Evolutionary conservation across 169 alveolate species (phyloP), one percentile per base, ranked within the genome.

Genomic region (Eimeria necatrix): DNA sequence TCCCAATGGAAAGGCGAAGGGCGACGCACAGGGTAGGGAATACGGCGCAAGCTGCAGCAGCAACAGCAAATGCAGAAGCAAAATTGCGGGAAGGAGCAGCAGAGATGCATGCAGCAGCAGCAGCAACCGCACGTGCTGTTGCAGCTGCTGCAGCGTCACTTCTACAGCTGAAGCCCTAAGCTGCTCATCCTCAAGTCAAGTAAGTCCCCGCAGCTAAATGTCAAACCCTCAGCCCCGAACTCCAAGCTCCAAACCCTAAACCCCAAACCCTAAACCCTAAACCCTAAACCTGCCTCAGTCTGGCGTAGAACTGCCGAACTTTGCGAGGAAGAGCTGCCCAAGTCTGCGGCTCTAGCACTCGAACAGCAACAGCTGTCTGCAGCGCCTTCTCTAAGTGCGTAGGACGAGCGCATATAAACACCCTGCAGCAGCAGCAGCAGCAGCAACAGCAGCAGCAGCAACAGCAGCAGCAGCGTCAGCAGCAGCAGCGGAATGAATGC

Each of bases 1-100:
- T 97, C 98, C 98, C 98, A 97, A 78, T 97, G 98, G 51, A 97
- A 95, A 6, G 81, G 94, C 16, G 98, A 97, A 7, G 98, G 98
- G 32, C 87, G 95, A 76, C 97, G 96, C 59, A 60, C 20, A 7
- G 92, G 92, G 48, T 96, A 97, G 12, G 96, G 98, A 46, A 97
- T 96, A 24, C 97, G 96, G 91, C 98, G 94, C 97, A 97, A 94
- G 90, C 98, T 96, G 95, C 87, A 73, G n/a, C 68, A 32, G 78
- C 76, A n/a, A 6, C 68, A 68, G 78, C 71, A n/a, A 18, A 18
- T 24, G 56, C 46, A 59, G 83, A 71, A 51, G 56, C 49, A 26
- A 24, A 0, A 3, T 32, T 32, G 41, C 41, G 2, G 2, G 46
- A 26, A 56, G 93, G 64, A 46, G 74, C 78, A n/a, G 74, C 64